Base-by-base conservation (phyloP, 2,329 filamentous ascomycete genomes). In the Cladosporium halotolerans region DNA sequence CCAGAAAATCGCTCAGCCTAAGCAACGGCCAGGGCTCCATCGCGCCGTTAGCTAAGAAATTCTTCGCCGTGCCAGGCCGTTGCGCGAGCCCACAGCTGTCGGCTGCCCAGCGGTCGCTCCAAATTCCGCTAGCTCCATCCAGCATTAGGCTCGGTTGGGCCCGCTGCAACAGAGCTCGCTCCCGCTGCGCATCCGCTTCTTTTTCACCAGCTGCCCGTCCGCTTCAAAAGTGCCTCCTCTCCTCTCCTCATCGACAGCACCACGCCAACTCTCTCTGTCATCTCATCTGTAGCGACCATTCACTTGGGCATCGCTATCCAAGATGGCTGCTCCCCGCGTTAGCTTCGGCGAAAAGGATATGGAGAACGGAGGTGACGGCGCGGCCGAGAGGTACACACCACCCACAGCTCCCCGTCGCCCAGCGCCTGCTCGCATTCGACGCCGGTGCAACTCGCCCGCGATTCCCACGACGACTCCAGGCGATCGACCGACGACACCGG, bases 341-440 rank as follows among this genome's bases (percentile, higher is more conserved):
- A 67, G 67, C 64, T 70, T 70, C 62, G 64, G 62, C 59, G 68
- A 70, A 58, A 69, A 69, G 64, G 67, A 70, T 61, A 56, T 68
- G 54, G 68, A 70, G 62, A 70, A 68, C 58, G 66, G 67, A 53
- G 65, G 61, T 57, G 62, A 63, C 56, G 52, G 44, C 46, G 64
- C 60, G 46, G 61, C 57, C 48, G 63, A 62, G 53, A 60, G 59
- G 58, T 60, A 53, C 23, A 62, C 42, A 28, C 23, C 23, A 28
- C 23, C 23, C 38, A 47, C 45, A 44, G 46, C 52, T 55, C 19
- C 42, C 13, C 44, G 23, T 16, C 32, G 14, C 32, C 8, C 23
- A n/a, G 42, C n/a, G n/a, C 36, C 36, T 14, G n/a, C 13, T 39
- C 36, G 36, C 36, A 39, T 39, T 39, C 36, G 36, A 39, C 36